Evolutionary conservation across 2,329 filamentous ascomycete species (phyloP).

Genomic region (Nannizziopsis barbatae): DNA sequence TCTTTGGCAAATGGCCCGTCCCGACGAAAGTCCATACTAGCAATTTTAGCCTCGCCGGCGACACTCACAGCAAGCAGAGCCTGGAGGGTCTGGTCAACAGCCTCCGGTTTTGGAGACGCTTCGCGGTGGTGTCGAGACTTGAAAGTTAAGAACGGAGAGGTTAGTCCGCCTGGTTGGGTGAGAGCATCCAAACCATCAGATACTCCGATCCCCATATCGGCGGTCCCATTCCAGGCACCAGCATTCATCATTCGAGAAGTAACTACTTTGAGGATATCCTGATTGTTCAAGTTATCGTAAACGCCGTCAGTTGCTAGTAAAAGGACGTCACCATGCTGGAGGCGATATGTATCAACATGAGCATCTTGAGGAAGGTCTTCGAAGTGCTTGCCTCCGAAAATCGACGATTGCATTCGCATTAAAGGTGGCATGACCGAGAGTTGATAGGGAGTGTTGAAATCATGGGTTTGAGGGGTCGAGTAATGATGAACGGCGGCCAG

Average conservation of each 20-base stretch:
- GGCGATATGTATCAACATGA: conserved; percentile 60
- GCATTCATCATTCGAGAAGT: conserved; percentile 61
- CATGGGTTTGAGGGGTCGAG: conserved; percentile 82
- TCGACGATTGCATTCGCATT: conserved; percentile 65
- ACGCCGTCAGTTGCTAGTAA: conserved; percentile 90
- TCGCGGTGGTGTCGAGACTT: conserved; percentile 11
- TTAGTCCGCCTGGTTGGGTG: conserved; percentile 39
- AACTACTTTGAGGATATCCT: conserved; percentile 73
- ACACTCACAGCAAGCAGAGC: conserved; percentile 68
- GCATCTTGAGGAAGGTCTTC: conserved; percentile 78
- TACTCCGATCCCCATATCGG: conserved; percentile 50
- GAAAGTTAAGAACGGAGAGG: conserved; percentile 17
- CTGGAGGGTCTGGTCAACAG: conserved; percentile 51
- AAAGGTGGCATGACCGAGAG: conserved; percentile 74
- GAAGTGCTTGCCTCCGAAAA: conserved; percentile 72
- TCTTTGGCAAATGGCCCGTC: conserved; percentile 94
- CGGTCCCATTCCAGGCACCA: conserved; percentile 61
- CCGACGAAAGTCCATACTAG: conserved; percentile 66
- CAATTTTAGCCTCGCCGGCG: conserved; percentile 68
- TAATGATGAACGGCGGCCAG: conserved; percentile 74
- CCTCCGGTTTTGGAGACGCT: neutral
- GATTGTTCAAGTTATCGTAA: conserved; percentile 88
- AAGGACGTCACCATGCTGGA: conserved; percentile 87
- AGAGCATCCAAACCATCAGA: conserved; percentile 48
- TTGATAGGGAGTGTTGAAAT: conserved; percentile 95